Evolutionary conservation across 202 grass and related monocot species (phyloP), one percentile per base, ranked within the genome.

Genomic region (Panicum hallii): DNA sequence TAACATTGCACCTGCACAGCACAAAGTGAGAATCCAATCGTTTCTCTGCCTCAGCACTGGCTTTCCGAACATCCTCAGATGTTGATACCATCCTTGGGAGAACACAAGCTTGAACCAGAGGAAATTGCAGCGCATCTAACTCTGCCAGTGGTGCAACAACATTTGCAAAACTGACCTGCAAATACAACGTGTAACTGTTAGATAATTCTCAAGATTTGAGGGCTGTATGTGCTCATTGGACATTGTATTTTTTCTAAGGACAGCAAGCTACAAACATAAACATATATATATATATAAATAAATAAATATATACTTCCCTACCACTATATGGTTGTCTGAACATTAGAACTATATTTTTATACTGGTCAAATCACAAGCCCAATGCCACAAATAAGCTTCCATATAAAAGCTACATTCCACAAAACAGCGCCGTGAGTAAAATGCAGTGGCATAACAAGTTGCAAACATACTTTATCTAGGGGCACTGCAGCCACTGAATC

Each of bases 71-170:
- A 88, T 96, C 91, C 76, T 80, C 72, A 77, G 84, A 99, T 49
- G 75, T 63, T 73, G 91, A 96, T 64, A 99, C 91, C 91, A 99
- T 94, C 85, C 77, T 88, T 45, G 83, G 97, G 65, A 94, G 91
- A 46, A 99, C 11, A 91, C 91, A 96, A 17, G 93, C 90, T 89
- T 99, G 97, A 79, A 99, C 87, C 50, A 94, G 87, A 85, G 97
- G 91, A 66, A 99, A 96, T 7, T 94, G 93, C 73, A 92, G 81
- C 13, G 90, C 90, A 83, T 99, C 97, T 82, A 99, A 79, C 68
- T 99, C 91, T 23, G 93, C 91, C 62, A 99, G 84, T 54, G 91
- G 93, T 78, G 77, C 75, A 69, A 96, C 76, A n/a, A 80, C 88
- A 90, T 99, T 96, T 54, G 74, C 79, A 88, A 94, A 99, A 64